Conservation (phyloP, 2,329 filamentous ascomycete species). For the Colletotrichum echinochloae region DNA sequence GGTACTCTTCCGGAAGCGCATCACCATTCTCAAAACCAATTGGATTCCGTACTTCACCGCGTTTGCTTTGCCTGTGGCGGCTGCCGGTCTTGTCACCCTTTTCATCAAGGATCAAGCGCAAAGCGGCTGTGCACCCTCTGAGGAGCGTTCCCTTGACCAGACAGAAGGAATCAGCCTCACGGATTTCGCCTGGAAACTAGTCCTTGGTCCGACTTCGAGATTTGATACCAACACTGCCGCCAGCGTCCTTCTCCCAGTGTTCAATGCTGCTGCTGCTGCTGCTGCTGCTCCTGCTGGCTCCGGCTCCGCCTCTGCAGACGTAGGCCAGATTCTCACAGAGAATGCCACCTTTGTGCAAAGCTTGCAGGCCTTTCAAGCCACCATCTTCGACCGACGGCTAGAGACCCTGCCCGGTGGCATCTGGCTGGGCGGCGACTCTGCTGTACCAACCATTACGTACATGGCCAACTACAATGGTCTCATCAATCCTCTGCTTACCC, state of each 20-base stretch:
- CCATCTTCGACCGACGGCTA: constrained; percentile 71
- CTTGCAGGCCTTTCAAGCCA: constrained; percentile 75
- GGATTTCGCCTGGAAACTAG: constrained; percentile 49
- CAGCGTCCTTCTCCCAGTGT: constrained; percentile 53
- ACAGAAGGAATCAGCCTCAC: constrained; percentile 54
- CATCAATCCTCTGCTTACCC: constrained; percentile 69
- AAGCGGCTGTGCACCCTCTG: constrained; percentile 63
- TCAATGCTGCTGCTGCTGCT: constrained; percentile 46
- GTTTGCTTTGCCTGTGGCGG: constrained; percentile 81
- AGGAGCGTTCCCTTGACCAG: constrained; percentile 57
- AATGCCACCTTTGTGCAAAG: constrained; percentile 63
- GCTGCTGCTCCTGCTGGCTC: constrained; percentile 41
- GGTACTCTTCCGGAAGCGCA: constrained; percentile 82
- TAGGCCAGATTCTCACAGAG: constrained; percentile 15
- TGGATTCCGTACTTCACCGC: constrained; percentile 81
- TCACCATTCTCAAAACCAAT: constrained; percentile 82
- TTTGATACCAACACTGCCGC: constrained; percentile 34
- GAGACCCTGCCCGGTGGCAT: constrained; percentile 83
- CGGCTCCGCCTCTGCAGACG: constrained; percentile 41
- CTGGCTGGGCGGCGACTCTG: constrained; percentile 74
- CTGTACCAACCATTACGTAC: constrained; percentile 77
- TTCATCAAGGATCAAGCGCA: constrained; percentile 72
- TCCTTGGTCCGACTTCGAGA: constrained; percentile 56
- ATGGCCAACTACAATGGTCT: constrained; percentile 70
- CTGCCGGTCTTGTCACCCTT: constrained; percentile 81